Evolutionary conservation across 2,329 filamentous ascomycete species (phyloP).

Genomic region (Aspergillus ochraceus): DNA sequence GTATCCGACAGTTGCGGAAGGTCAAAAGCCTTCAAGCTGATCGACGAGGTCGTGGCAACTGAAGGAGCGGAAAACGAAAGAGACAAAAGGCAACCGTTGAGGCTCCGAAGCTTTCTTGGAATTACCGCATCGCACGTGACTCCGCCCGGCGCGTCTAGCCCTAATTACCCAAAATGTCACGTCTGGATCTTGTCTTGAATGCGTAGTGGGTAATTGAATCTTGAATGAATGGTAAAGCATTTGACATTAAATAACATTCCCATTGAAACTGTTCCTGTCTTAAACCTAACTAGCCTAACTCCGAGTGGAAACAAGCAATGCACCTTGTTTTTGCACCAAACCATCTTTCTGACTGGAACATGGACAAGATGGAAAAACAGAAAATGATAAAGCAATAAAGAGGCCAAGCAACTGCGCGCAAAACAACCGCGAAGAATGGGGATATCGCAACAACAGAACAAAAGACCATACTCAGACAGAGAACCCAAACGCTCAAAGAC

Average conservation of each 20-base stretch:
- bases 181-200: too few relatives aligned
- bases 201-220: too few relatives aligned
- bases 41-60: neutral
- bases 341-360: neutral
- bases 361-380: constrained; percentile 9
- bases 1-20: constrained; percentile 19
- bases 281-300: neutral
- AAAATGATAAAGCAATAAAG: neutral
- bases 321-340: neutral
- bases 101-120: constrained; percentile 1
- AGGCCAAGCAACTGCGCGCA: neutral
- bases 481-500: constrained; percentile 7
- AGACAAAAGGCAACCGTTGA: neutral
- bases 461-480: constrained; percentile 7
- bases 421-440: constrained; percentile 4
- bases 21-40: constrained; percentile 9
- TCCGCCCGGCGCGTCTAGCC: neutral
- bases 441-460: constrained; percentile 7
- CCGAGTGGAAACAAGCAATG: constrained; percentile 14
- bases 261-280: neutral
- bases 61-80: neutral
- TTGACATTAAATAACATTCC: neutral
- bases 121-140: constrained; percentile 4
- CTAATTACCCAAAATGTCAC: neutral
- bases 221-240: too few relatives aligned